Evolutionary conservation across 768 basidiomycete genomes (phyloP).

Genomic region (Trametes cubensis): DNA sequence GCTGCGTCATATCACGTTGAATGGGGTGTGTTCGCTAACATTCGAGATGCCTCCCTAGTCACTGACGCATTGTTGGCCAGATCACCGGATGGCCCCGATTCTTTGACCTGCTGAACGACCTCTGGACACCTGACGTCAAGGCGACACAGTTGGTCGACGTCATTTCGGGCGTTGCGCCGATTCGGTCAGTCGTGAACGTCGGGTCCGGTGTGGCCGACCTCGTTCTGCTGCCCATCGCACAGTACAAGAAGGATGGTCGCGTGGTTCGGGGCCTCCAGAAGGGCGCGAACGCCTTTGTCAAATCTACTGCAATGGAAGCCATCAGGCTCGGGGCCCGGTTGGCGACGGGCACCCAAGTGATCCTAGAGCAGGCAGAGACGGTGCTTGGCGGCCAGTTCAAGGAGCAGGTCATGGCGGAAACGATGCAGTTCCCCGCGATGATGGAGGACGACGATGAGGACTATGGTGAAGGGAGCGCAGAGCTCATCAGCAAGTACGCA

Average conservation of each 20-base stretch:
- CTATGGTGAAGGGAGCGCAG: constrained; percentile 50
- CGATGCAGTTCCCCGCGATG: constrained; percentile 47
- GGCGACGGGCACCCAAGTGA: constrained; percentile 97
- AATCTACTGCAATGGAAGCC: constrained; percentile 93
- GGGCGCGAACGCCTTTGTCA: constrained; percentile 90
- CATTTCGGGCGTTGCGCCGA: constrained; percentile 94
- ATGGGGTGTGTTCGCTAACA: constrained; percentile 58
- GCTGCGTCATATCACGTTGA: constrained; percentile 85
- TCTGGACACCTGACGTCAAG: constrained; percentile 99
- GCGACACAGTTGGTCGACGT: constrained; percentile 97
- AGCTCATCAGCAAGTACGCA: constrained; percentile 86
- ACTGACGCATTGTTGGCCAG: constrained; percentile 43
- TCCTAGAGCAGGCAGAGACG: constrained; percentile 91
- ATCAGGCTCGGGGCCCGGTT: constrained; percentile 92
- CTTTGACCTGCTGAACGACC: constrained; percentile 90
- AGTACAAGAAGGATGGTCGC: constrained; percentile 96
- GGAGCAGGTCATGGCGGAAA: constrained; percentile 65
- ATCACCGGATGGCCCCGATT: constrained; percentile 91
- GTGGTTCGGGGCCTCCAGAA: constrained; percentile 92
- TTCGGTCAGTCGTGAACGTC: constrained; percentile 95
- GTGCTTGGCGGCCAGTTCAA: constrained; percentile 83
- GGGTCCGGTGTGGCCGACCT: constrained; percentile 97
- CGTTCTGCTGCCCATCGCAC: constrained; percentile 92
- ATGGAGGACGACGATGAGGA: constrained; percentile 33
- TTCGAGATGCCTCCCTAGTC: neutral